Conservation (phyloP, 169 alveolate genomes). For the Eimeria falciformis region DNA sequence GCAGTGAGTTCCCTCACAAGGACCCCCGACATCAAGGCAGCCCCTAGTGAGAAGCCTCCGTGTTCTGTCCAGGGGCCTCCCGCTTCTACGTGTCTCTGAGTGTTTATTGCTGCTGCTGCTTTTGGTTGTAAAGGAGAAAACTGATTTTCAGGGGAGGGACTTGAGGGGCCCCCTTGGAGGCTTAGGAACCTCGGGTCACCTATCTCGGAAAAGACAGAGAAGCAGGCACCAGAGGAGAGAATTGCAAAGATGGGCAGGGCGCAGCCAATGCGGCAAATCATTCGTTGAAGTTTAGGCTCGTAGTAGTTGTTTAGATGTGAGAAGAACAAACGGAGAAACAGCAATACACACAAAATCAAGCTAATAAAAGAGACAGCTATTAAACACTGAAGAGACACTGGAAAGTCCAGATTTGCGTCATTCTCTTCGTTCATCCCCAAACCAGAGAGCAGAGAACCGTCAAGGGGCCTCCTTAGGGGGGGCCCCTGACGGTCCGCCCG, state of each 20-base stretch:
- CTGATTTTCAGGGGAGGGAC: not conserved
- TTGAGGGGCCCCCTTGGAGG: not conserved
- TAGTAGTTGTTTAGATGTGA: slow-evolving; percentile 30
- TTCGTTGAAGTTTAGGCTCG: slow-evolving; percentile 64
- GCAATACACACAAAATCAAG: not conserved
- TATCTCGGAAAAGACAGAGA: slow-evolving; percentile 8
- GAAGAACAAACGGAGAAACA: not conserved
- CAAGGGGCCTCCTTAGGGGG: not conserved
- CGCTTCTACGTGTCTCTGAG: not conserved
- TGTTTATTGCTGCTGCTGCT: not conserved
- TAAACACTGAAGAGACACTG: not conserved
- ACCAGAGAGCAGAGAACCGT: not conserved
- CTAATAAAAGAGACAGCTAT: not conserved
- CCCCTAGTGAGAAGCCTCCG: not conserved
- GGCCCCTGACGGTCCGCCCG: not conserved
- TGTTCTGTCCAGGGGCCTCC: not conserved
- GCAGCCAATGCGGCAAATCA: slow-evolving; percentile 55
- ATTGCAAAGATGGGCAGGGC: slow-evolving; percentile 39
- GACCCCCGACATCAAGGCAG: not conserved
- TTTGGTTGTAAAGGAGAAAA: not conserved
- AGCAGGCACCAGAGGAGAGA: slow-evolving; percentile 41
- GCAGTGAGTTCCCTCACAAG: slow-evolving; percentile 23
- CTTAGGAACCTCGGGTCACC: not conserved
- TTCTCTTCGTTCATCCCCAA: not conserved
- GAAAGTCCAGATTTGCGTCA: not conserved